Base-by-base conservation (phyloP, 2,329 filamentous ascomycete genomes). In the Fusarium scirpi region DNA sequence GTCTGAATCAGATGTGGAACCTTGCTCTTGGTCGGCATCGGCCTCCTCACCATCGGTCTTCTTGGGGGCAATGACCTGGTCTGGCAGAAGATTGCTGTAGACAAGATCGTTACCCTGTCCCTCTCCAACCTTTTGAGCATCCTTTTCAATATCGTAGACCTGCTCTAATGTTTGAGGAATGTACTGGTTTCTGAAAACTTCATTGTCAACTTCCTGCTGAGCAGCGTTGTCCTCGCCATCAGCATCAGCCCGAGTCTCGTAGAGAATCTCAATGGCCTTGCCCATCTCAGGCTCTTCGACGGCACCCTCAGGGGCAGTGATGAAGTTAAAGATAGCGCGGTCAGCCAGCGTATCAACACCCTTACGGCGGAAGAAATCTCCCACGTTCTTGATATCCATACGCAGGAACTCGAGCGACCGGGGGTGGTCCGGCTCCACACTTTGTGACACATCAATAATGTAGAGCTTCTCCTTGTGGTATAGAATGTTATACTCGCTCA, bases 351-450 rank as follows among this genome's bases (percentile, higher is more conserved):
- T 91, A 66, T 97, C 90, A 3, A 98, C 94, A 43, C 91, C 92
- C 79, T 97, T 91, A 22, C 92, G 88, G 30, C 90, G 86, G 88
- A 98, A 99, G 82, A 97, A 99, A 79, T 97, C 94, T 24, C 90
- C 92, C 2, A 97, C 90, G 77, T 99, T 99, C 85, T 98, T 98
- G 81, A 99, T 94, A 78, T 99, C 96, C 94, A 98, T 98, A 34
- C 96, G 91, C 74, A 99, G 81, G 78, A 99, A 99, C 78, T 98
- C 95, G 30, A 97, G 86, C 4, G 93, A 95, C 62, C 93, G 89
- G 0, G 96, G 96, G 80, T 99, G 96, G 74, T 98, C 95, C 73
- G 97, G 94, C 83, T 98, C 97, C 22, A 99, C 96, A 77, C 92
- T 96, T 83, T 99, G 96, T 59, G 94, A 97, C 45, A 99, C 96